Conservation (phyloP, 2,329 filamentous ascomycete species). For the Aspergillus novoparasiticus region DNA sequence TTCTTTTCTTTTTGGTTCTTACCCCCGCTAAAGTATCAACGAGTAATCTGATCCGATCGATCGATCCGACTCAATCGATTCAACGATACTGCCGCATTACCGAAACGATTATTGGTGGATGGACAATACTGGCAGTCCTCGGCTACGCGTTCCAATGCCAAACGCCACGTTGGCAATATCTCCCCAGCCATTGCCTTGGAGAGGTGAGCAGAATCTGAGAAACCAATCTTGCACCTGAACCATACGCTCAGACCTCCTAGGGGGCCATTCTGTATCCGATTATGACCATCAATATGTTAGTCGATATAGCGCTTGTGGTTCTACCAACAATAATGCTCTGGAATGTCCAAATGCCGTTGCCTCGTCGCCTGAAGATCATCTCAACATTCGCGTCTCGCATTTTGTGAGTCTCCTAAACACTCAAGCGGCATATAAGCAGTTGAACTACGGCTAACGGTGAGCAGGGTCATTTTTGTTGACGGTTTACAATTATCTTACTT, state of each 20-base stretch:
- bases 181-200: conserved; percentile 1
- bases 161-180: conserved; percentile 4
- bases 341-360: conserved; percentile 16
- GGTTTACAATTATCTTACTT: conserved; percentile 4
- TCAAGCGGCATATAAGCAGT: not conserved
- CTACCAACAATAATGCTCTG: conserved; percentile 13
- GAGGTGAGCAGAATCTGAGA: not conserved
- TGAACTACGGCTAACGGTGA: not conserved
- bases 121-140: conserved; percentile 18
- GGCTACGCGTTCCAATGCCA: conserved; percentile 19
- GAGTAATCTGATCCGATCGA: not conserved
- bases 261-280: conserved; percentile 16
- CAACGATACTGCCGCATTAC: not conserved
- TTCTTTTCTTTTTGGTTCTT: not conserved
- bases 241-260: conserved; percentile 6
- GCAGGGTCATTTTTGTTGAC: conserved; percentile 3
- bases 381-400: conserved; percentile 7
- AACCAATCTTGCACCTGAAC: not conserved
- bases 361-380: conserved; percentile 5
- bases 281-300: conserved; percentile 11
- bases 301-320: conserved; percentile 9
- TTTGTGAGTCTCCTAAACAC: not conserved
- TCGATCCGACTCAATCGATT: not conserved
- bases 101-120: conserved; percentile 11
- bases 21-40: not conserved